phyloP scores from a whole-genome alignment of 345 rosid species.

The Hypericum perforatum region DNA sequence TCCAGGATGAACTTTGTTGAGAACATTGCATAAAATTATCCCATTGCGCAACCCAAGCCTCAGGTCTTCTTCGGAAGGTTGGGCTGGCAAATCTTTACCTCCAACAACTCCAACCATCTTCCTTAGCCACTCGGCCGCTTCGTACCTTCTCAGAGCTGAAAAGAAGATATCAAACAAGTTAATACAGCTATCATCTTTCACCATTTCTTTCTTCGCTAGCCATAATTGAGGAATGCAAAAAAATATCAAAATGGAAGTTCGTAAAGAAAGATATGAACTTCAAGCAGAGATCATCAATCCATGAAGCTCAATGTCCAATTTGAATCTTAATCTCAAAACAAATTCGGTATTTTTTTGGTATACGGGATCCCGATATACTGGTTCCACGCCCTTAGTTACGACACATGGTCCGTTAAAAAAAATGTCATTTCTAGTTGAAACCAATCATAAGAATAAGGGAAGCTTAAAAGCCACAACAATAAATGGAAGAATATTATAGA shows the following conservation, averaged over 20 bases:
- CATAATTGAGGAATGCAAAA: too few species aligned
- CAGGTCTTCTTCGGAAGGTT: conserved; percentile 30
- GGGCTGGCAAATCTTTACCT: conserved; percentile 22
- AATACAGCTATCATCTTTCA: too few species aligned
- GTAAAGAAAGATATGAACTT: too few species aligned
- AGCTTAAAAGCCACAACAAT: background rate
- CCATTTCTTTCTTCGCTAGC: too few species aligned
- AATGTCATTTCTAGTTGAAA: background rate
- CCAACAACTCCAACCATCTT: conserved; percentile 18
- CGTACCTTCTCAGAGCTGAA: conserved; percentile 19
- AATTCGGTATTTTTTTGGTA: too few species aligned
- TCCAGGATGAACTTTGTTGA: conserved; percentile 29
- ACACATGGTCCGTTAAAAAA: too few species aligned
- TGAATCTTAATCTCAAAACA: too few species aligned
- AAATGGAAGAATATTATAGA: conserved; percentile 1
- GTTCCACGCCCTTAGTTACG: too few species aligned
- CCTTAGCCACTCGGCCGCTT: conserved; percentile 26
- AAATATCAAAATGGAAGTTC: too few species aligned
- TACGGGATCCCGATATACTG: too few species aligned
- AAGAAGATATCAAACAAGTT: background rate
- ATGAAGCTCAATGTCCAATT: too few species aligned
- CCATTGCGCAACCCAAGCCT: conserved; percentile 23
- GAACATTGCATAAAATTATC: conserved; percentile 21
- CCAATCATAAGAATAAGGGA: background rate
- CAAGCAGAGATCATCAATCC: too few species aligned